Conservation (phyloP, 2,329 filamentous ascomycete species). For the Diaporthe citriasiana region DNA sequence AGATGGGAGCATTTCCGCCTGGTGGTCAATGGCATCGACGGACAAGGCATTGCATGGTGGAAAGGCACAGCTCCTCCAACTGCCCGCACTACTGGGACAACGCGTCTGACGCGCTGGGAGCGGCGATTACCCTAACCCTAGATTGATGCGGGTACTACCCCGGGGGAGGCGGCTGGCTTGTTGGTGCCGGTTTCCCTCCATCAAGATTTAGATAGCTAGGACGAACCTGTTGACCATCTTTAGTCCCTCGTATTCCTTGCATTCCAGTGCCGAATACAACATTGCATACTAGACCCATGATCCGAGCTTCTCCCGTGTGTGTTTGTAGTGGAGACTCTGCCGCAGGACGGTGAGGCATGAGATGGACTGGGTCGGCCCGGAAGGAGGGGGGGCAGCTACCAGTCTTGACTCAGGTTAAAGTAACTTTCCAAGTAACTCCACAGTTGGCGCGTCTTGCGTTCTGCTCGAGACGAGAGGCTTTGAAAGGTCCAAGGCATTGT, state of each 20-base stretch:
- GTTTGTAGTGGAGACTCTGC: background rate
- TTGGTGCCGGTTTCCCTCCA: background rate
- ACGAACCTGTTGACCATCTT: background rate
- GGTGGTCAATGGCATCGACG: background rate
- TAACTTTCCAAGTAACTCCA: background rate
- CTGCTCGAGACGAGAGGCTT: background rate
- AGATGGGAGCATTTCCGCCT: constrained; percentile 1
- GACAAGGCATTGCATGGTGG: background rate
- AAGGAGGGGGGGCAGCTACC: background rate
- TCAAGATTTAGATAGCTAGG: background rate
- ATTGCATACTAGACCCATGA: background rate
- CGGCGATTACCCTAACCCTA: background rate
- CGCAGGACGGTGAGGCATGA: background rate
- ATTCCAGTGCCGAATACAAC: background rate
- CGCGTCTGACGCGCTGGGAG: constrained; percentile 22
- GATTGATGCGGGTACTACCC: too few relatives aligned
- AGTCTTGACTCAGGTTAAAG: background rate
- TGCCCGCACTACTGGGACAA: background rate
- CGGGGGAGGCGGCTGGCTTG: too few relatives aligned
- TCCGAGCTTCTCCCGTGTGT: too few relatives aligned
- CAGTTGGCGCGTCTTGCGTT: background rate
- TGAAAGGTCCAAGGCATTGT: background rate
- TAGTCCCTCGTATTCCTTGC: background rate
- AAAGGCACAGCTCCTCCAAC: too few relatives aligned
- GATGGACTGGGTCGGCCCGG: background rate